These are phyloP conservation scores for Penicillium psychrosexuale DNA, from an alignment of 2,329 filamentous ascomycete genomes.

Conservation along the genomic window DNA sequence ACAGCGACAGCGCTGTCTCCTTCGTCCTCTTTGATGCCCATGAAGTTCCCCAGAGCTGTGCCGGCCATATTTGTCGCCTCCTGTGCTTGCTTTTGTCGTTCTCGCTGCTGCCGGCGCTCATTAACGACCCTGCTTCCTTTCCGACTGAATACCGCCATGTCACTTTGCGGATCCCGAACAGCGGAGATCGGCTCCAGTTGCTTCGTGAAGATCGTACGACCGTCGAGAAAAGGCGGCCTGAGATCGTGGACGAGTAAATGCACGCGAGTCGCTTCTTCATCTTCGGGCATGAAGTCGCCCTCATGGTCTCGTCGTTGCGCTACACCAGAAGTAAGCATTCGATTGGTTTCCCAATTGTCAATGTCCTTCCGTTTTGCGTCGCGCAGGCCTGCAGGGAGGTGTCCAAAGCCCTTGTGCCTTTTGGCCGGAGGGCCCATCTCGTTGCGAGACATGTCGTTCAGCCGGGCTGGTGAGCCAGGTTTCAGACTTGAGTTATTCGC, in stretches of 20 bases:
- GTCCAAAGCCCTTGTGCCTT: constrained; percentile 36
- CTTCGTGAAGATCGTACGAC: constrained; percentile 93
- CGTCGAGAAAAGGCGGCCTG: constrained; percentile 90
- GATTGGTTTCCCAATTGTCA: constrained; percentile 97
- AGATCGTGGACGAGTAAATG: constrained; percentile 92
- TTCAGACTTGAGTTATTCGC: background rate
- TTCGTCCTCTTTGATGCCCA: constrained; percentile 91
- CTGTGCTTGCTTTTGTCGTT: constrained; percentile 89
- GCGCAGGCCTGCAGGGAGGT: constrained; percentile 36
- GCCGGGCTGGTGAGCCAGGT: background rate
- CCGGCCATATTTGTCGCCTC: constrained; percentile 91
- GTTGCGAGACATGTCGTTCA: constrained; percentile 32
- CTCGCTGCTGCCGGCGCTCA: constrained; percentile 85
- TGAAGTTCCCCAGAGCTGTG: constrained; percentile 87
- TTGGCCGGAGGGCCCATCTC: constrained; percentile 39
- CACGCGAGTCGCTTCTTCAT: constrained; percentile 83
- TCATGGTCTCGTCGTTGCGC: constrained; percentile 82
- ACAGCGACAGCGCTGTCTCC: constrained; percentile 79
- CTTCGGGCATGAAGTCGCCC: constrained; percentile 74
- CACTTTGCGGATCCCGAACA: constrained; percentile 88
- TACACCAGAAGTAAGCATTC: constrained; percentile 94
- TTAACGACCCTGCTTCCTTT: constrained; percentile 93
- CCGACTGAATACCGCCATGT: constrained; percentile 96
- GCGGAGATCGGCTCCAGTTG: constrained; percentile 93
- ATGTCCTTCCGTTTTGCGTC: constrained; percentile 78